Percentiles rank a stretch among this genome's conserved stretches.
Evolutionary conservation across 345 rosid species (phyloP).

Genomic region (Bruguiera parviflora): DNA sequence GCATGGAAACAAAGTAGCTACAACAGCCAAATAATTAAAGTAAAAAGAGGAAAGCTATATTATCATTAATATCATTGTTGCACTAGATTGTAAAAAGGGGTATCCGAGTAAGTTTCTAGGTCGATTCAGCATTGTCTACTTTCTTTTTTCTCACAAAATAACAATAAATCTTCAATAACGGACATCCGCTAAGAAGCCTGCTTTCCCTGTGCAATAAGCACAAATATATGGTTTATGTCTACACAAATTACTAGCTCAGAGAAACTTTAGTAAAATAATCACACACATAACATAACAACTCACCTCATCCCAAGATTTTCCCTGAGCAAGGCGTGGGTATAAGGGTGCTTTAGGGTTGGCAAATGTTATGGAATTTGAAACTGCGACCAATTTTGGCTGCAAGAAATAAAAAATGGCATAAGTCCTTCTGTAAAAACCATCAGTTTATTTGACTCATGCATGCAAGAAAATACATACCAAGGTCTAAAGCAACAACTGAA

Average conservation of each 20-base stretch:
- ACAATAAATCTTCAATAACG: too few relatives aligned
- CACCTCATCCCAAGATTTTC: constrained; percentile 90
- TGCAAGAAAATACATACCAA: not conserved
- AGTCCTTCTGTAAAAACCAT: constrained; percentile 14
- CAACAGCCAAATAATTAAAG: not conserved
- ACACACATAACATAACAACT: constrained; percentile 22
- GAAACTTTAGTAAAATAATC: not conserved
- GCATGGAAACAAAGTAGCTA: not conserved
- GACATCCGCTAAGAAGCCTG: not conserved
- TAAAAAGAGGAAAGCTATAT: not conserved
- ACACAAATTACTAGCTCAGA: not conserved
- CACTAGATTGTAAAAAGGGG: too few relatives aligned
- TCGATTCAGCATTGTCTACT: not conserved
- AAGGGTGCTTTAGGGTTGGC: constrained; percentile 80
- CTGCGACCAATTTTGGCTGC: constrained; percentile 80
- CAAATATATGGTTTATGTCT: not conserved
- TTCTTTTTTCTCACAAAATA: constrained; percentile 6
- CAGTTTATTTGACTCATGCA: not conserved
- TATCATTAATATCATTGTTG: not conserved
- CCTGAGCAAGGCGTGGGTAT: constrained; percentile 88
- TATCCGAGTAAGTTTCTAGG: not conserved
- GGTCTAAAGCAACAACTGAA: not conserved
- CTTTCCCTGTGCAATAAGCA: not conserved
- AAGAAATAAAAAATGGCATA: constrained; percentile 20
- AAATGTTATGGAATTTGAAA: constrained; percentile 61